These are phyloP conservation scores for Diaporthe sp. DNA, from an alignment of 2,329 filamentous ascomycete species.

Conservation along the genomic window DNA sequence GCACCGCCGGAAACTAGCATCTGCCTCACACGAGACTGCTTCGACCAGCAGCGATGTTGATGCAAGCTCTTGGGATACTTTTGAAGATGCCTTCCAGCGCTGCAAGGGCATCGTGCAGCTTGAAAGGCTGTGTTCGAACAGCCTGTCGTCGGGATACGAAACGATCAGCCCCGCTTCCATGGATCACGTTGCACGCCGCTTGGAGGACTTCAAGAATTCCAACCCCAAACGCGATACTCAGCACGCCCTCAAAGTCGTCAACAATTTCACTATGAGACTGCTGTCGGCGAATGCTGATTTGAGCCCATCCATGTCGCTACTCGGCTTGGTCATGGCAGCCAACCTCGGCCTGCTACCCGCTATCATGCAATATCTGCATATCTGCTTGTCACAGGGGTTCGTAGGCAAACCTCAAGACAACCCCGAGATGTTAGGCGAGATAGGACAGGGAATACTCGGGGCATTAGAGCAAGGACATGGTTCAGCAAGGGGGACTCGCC, in stretches of 20 bases:
- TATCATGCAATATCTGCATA: slow-evolving; percentile 42
- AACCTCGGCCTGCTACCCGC: slow-evolving; percentile 36
- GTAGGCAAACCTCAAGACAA: neutral
- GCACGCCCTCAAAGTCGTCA: slow-evolving; percentile 53
- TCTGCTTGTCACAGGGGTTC: slow-evolving; percentile 35
- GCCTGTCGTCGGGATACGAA: slow-evolving; percentile 18
- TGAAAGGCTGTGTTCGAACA: slow-evolving; percentile 45
- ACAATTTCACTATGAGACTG: slow-evolving; percentile 56
- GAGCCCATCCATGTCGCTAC: slow-evolving; percentile 36
- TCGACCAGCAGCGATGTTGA: neutral
- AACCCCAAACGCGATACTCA: neutral
- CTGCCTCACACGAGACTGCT: neutral
- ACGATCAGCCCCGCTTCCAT: slow-evolving; percentile 1
- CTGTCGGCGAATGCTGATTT: slow-evolving; percentile 42
- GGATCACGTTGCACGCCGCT: slow-evolving; percentile 18
- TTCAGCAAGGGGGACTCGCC: slow-evolving; percentile 30
- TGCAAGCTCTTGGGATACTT: slow-evolving; percentile 2
- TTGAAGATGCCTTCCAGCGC: slow-evolving; percentile 35
- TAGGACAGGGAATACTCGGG: slow-evolving; percentile 16
- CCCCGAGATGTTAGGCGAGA: neutral
- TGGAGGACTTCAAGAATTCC: neutral
- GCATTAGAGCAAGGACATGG: slow-evolving; percentile 34
- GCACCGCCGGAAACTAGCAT: slow-evolving; percentile 43
- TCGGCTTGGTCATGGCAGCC: slow-evolving; percentile 42
- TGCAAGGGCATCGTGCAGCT: slow-evolving; percentile 42